Evolutionary conservation across 371 early-diverging fungal species (phyloP).

Genomic region (Chytridium lagenaria): DNA sequence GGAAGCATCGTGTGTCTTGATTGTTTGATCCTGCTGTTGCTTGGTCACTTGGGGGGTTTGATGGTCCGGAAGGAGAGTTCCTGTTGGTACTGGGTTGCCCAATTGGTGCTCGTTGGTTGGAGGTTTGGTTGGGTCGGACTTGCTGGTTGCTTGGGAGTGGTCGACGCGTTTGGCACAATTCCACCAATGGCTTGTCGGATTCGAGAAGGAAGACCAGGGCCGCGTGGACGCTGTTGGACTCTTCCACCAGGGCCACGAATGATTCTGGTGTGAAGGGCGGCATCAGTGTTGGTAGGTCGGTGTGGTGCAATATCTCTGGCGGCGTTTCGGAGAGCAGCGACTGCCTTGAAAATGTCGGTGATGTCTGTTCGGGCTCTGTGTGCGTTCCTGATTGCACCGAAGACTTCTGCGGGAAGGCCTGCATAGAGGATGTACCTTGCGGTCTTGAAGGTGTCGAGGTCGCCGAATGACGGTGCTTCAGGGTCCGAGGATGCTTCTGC

Average conservation of each 20-base stretch:
- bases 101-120: background rate
- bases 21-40: background rate
- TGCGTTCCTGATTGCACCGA: background rate
- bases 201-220: background rate
- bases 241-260: background rate
- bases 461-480: background rate
- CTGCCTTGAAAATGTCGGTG: background rate
- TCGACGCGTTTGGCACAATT: background rate
- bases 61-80: too few species aligned
- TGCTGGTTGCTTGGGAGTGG: background rate
- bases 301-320: background rate
- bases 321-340: background rate
- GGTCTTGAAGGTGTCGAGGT: background rate
- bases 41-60: background rate
- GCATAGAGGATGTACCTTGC: background rate
- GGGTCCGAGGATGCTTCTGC: background rate
- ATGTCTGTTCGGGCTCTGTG: background rate
- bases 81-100: background rate
- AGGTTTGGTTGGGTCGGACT: background rate
- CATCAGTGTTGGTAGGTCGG: background rate
- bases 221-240: background rate
- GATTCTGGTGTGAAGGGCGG: background rate
- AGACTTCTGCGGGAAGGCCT: background rate
- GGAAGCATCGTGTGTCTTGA: background rate
- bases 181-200: background rate